Conservation (phyloP, 352 stramenopile species). For the Globisporangium abappressorium region DNA sequence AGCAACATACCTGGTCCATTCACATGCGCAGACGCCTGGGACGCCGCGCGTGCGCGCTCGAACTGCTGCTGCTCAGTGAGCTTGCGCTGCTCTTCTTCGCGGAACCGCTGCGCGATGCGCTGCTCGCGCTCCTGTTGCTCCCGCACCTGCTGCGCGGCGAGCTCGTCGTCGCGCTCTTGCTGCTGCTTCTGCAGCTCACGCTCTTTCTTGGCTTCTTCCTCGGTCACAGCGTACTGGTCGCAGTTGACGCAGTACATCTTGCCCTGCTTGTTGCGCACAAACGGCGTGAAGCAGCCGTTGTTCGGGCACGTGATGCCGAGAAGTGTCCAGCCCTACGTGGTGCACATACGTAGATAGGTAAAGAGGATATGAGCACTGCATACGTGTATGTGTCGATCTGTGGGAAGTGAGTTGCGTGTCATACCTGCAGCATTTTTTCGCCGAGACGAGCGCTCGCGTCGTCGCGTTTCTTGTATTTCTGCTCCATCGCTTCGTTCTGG, state of each 20-base stretch:
- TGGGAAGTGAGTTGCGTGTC: not conserved
- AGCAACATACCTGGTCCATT: conserved; percentile 26
- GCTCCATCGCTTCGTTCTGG: conserved; percentile 19
- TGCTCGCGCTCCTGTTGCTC: conserved; percentile 33
- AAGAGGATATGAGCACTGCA: not conserved
- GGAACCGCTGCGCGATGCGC: conserved; percentile 62
- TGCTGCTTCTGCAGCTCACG: conserved; percentile 38
- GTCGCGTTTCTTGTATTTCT: conserved; percentile 65
- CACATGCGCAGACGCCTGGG: not conserved
- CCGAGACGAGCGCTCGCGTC: conserved; percentile 70
- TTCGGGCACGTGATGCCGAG: conserved; percentile 62
- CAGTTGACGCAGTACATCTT: conserved; percentile 83
- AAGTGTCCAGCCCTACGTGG: conserved; percentile 67
- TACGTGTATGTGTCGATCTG: not conserved
- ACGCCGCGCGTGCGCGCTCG: conserved; percentile 11
- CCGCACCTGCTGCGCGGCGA: conserved; percentile 35
- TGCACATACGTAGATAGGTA: conserved; percentile 1
- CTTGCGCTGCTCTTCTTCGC: conserved; percentile 61
- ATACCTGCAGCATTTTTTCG: conserved; percentile 80
- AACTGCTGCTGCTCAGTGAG: conserved; percentile 27
- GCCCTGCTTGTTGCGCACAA: conserved; percentile 75
- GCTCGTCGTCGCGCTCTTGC: conserved; percentile 38
- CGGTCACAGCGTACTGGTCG: conserved; percentile 69
- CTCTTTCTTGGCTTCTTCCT: conserved; percentile 63
- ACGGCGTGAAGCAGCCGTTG: conserved; percentile 71